Evolutionary conservation across 129 eudicot genomes (phyloP), one percentile per base, ranked within the genome.

Genomic region (Escallonia rubra): DNA sequence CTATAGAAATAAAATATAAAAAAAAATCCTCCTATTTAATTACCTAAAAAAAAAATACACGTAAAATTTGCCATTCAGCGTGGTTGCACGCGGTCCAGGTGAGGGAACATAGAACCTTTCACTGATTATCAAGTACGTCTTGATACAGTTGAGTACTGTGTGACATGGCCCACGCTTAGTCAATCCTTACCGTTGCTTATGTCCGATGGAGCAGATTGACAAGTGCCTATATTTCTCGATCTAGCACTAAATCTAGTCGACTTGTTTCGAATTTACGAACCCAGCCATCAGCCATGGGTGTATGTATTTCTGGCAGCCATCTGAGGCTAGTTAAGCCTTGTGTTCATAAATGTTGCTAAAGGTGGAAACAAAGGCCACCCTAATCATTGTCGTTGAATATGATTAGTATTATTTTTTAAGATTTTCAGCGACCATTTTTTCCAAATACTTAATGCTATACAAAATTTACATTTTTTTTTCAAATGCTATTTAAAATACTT

Each of bases 181-280:
- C 2, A 42, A 67, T 67, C 72, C 43, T 34, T 41, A 45, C 72
- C 72, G 72, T 67, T 53, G 72, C 55, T 54, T 51, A 8, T 2
- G 23, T 54, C 47, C 23, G 46, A 12, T 59, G 45, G 63, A 23
- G 16, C 62, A 8, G 9, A 63, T 16, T 45, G 8, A 41, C 50
- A 42, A 41, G 15, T 41, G 4, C 11, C 64, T 23, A 65, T 9
- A 38, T 43, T 54, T 42, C 12, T 67, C 23, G 7, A 55, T 67
- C 23, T 15, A 67, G 61, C 62, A 54, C 51, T 67, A 67, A 67
- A 67, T 67, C 72, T 14, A 67, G 62, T 43, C 10, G 4, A 23
- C 34, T 23, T 23, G 34, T 23, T 1, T 23, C 34, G 34, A 23
- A 23, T 23, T 23, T 23, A 23, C 34, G 34, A 23, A 23, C 34